Evolutionary conservation across 768 basidiomycete genomes (phyloP), one percentile per base, ranked within the genome.

Genomic region (Phanerochaete sordida): DNA sequence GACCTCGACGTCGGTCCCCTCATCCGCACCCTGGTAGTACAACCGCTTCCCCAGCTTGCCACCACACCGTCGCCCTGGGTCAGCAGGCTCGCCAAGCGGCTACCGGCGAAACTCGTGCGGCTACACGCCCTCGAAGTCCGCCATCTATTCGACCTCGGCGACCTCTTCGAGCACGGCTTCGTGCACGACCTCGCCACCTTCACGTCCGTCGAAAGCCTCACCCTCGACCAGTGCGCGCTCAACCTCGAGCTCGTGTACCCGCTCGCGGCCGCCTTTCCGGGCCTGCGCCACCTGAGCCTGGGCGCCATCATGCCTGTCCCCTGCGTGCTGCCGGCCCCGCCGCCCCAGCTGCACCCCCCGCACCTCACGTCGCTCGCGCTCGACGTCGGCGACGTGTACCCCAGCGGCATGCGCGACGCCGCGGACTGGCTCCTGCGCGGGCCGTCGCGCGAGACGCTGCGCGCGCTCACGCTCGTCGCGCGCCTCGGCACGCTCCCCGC

Each of bases 381-480:
- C 5, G 31, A 61, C 51, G 27, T 61, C 3, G 60, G 60, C 23
- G 3, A 57, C 16, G 9, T 50, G 35, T 60, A 56, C 24, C 47
- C 54, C 2, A 11, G 28, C 23, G 45, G 28, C 7, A 5, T 35
- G 39, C 27, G 52, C 16, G 52, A 55, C 3, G 11, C 13, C 39
- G 11, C 44, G 15, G 27, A 21, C 13, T 60, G 59, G 59, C 15
- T 45, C 7, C 43, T 54, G 28, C 7, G 37, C 3, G 6, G 27
- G 21, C 21, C 43, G 6, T 31, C 51, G 8, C 11, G 19, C 12
- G n/a, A 46, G 30, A 46, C 52, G 2, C 28, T 60, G 12, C 37
- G 44, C 26, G 8, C 51, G 2, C 39, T 60, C 16, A 24, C 16
- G 51, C 11, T 55, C 27, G 28, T 45, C 27, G 53, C 43, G 43